These are phyloP conservation scores for Skeletonema marinoi DNA, from an alignment of 108 stramenopile species.

Conservation along the genomic window DNA sequence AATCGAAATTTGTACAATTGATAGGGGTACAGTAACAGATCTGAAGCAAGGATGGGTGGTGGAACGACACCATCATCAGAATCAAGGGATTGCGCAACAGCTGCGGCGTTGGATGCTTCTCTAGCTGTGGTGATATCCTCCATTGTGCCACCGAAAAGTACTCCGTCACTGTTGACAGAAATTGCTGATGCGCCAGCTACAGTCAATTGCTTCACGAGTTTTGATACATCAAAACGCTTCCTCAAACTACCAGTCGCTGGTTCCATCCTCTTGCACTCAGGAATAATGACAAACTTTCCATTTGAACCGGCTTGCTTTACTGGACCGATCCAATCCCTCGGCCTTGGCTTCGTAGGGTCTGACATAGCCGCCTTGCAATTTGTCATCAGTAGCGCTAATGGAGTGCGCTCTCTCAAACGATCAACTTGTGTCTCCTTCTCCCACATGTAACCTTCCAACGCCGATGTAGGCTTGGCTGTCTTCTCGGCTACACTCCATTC, in stretches of 20 bases:
- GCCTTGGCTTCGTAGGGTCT: slow-evolving; percentile 72
- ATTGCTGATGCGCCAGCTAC: slow-evolving; percentile 61
- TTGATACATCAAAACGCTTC: slow-evolving; percentile 72
- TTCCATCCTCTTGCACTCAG: slow-evolving; percentile 84
- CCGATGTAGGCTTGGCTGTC: slow-evolving; percentile 69
- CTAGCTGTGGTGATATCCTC: slow-evolving; percentile 72
- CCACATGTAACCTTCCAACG: slow-evolving; percentile 88
- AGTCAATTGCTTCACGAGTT: slow-evolving; percentile 68
- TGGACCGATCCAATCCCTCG: slow-evolving; percentile 79
- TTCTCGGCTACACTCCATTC: slow-evolving; percentile 91
- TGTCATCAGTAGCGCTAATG: slow-evolving; percentile 75
- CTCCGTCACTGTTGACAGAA: slow-evolving; percentile 79
- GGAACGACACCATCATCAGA: slow-evolving; percentile 55
- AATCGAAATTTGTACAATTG: slow-evolving; percentile 86
- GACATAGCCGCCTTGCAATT: slow-evolving; percentile 58
- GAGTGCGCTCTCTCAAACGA: slow-evolving; percentile 77
- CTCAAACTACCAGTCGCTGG: slow-evolving; percentile 78
- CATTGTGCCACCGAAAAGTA: slow-evolving; percentile 80
- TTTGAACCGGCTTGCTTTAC: slow-evolving; percentile 53
- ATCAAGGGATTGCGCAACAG: slow-evolving; percentile 44
- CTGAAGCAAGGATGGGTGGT: slow-evolving; percentile 84
- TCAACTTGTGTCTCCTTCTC: slow-evolving; percentile 92
- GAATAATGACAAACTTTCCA: slow-evolving; percentile 76
- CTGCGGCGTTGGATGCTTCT: slow-evolving; percentile 55
- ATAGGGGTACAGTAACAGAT: slow-evolving; percentile 85